A percentile compares a stretch with the other conserved stretches of the same genome.
Evolutionary conservation across 2,329 filamentous ascomycete genomes (phyloP).

Genomic region (Botrytis squamosa): DNA sequence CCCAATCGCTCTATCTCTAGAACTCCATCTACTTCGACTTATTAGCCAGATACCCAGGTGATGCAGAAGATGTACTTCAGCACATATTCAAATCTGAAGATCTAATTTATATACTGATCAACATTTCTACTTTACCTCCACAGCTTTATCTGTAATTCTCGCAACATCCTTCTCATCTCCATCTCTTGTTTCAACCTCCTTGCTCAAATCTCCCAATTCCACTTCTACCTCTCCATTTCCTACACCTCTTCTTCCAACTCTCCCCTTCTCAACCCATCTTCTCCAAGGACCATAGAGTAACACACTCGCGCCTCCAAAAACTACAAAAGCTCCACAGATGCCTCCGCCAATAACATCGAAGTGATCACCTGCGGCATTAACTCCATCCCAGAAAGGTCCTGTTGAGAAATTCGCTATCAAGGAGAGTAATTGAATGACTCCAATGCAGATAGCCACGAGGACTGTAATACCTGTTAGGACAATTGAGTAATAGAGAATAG

Average conservation of each 20-base stretch:
- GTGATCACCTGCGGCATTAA: slow-evolving; percentile 71
- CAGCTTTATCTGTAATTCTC: background rate
- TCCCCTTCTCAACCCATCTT: slow-evolving; percentile 46
- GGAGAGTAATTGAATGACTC: slow-evolving; percentile 78
- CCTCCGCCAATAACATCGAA: slow-evolving; percentile 83
- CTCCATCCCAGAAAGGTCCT: slow-evolving; percentile 88
- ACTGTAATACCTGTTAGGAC: slow-evolving; percentile 41
- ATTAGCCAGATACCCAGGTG: background rate
- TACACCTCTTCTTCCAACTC: background rate
- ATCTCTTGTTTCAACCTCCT: background rate
- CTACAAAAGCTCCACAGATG: slow-evolving; percentile 81
- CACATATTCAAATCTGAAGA: background rate
- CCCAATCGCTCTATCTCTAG: background rate
- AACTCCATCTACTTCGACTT: background rate
- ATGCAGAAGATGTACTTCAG: background rate
- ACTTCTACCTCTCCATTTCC: background rate
- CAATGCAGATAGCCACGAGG: slow-evolving; percentile 60
- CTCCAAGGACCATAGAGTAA: slow-evolving; percentile 83
- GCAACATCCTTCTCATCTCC: background rate
- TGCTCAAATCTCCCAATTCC: background rate
- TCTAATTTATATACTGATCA: background rate
- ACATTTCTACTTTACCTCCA: background rate
- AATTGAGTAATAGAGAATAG: slow-evolving; percentile 84
- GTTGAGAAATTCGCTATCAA: slow-evolving; percentile 72
- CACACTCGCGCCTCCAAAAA: slow-evolving; percentile 62